Conservation (phyloP, 441 rosid species). For the Melastoma candidum region DNA sequence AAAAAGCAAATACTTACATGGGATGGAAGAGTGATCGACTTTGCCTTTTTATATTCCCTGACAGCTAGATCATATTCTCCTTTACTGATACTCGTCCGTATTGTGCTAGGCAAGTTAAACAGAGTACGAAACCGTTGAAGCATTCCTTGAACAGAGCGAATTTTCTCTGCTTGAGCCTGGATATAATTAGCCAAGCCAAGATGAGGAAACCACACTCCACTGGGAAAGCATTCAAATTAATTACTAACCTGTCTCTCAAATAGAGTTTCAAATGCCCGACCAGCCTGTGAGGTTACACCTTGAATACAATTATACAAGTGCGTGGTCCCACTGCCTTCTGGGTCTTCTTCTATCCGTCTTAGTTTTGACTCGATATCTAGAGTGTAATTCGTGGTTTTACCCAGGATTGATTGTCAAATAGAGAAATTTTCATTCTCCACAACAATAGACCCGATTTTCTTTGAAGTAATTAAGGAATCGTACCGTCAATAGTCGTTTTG, state of each 20-base stretch:
- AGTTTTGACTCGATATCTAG: conserved; percentile 90
- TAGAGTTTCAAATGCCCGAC: conserved; percentile 83
- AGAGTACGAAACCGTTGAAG: conserved; percentile 93
- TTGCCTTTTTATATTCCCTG: conserved; percentile 97
- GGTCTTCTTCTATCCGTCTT: conserved; percentile 90
- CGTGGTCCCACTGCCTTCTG: conserved; percentile 96
- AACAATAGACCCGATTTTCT: conserved; percentile 5
- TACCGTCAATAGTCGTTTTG: conserved; percentile 99
- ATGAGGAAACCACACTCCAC: too few relatives aligned
- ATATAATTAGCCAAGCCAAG: conserved; percentile 15
- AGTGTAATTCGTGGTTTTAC: neutral
- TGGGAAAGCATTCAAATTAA: conserved; percentile 13
- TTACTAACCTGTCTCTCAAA: conserved; percentile 92
- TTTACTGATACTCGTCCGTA: conserved; percentile 86
- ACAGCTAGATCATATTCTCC: conserved; percentile 97
- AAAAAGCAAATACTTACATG: conserved; percentile 40
- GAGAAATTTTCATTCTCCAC: conserved; percentile 2
- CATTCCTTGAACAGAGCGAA: conserved; percentile 98
- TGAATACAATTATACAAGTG: conserved; percentile 76
- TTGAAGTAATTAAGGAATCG: conserved; percentile 7
- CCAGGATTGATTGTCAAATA: conserved; percentile 1
- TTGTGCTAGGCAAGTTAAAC: conserved; percentile 88
- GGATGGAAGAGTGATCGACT: conserved; percentile 91
- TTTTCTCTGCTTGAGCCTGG: conserved; percentile 98
- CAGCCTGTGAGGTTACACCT: conserved; percentile 73